A percentile compares a stretch with the other conserved stretches of the same genome.
Conservation (phyloP, 1,139 yeast genomes). For the Pichia sp. region DNA sequence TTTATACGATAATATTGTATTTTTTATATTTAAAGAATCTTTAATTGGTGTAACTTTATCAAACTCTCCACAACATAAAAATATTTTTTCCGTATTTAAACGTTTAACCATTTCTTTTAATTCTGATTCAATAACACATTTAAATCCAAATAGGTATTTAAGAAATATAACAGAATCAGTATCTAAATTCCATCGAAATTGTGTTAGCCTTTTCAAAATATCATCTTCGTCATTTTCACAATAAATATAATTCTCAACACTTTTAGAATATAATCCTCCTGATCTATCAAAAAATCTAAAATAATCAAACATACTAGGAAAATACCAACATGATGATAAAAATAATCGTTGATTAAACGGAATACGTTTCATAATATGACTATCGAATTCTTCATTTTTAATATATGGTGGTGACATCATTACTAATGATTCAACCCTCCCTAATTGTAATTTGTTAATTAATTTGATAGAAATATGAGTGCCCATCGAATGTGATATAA, state of each 20-base stretch:
- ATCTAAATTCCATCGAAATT: slow-evolving; percentile 68
- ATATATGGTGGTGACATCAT: slow-evolving; percentile 54
- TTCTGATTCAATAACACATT: slow-evolving; percentile 39
- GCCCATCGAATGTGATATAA: slow-evolving; percentile 77
- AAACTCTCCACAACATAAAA: slow-evolving; percentile 41
- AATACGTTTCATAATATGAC: slow-evolving; percentile 16
- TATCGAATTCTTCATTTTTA: slow-evolving; percentile 4
- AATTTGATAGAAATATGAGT: slow-evolving; percentile 49
- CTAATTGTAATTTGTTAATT: slow-evolving; percentile 37
- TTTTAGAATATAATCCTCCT: slow-evolving; percentile 55
- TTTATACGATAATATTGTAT: no score
- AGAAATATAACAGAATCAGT: slow-evolving; percentile 51
- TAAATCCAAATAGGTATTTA: slow-evolving; percentile 46
- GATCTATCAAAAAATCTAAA: slow-evolving; percentile 56
- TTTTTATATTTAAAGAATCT: slow-evolving; percentile 26
- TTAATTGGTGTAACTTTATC: slow-evolving; percentile 52
- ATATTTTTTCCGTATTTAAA: slow-evolving; percentile 2
- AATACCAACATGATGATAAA: slow-evolving; percentile 27
- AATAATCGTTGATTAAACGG: slow-evolving; percentile 17
- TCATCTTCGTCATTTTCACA: slow-evolving; percentile 19
- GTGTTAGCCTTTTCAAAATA: slow-evolving; percentile 46
- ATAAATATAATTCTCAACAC: slow-evolving; percentile 37
- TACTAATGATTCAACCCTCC: slow-evolving; percentile 41
- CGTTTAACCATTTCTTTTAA: slow-evolving; percentile 27
- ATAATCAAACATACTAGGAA: slow-evolving; percentile 50